Percentiles rank a stretch among this genome's conserved stretches.
phyloP scores from a whole-genome alignment of 805 yeast species.

The Ogataea ganodermae region DNA sequence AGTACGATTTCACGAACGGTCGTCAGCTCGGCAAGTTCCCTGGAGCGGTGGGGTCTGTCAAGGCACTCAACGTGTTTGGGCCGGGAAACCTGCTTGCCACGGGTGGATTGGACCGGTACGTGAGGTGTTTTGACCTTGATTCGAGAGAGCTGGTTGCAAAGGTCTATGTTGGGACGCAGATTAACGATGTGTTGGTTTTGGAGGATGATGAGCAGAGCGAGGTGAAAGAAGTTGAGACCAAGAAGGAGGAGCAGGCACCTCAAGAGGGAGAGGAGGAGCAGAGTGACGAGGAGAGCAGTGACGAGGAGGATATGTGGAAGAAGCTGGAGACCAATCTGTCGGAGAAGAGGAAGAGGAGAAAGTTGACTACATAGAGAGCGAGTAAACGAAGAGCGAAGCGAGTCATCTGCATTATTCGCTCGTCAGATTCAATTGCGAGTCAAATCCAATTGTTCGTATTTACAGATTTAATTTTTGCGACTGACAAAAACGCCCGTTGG shows the following conservation, averaged over 20 bases:
- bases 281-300: slow-evolving; percentile 32
- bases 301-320: slow-evolving; percentile 38
- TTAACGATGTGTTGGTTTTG: slow-evolving; percentile 52
- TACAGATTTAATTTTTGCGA: too few species aligned
- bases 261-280: slow-evolving; percentile 38
- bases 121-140: slow-evolving; percentile 69
- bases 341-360: slow-evolving; percentile 35
- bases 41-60: slow-evolving; percentile 77
- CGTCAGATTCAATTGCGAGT: too few species aligned
- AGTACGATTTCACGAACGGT: slow-evolving; percentile 53
- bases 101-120: slow-evolving; percentile 87
- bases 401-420: too few species aligned
- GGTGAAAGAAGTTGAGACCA: slow-evolving; percentile 22
- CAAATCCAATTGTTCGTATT: too few species aligned
- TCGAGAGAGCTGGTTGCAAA: slow-evolving; percentile 65
- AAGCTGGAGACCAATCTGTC: slow-evolving; percentile 27
- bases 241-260: slow-evolving; percentile 40
- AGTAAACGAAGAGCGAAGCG: not conserved
- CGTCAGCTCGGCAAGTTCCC: slow-evolving; percentile 67
- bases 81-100: slow-evolving; percentile 55
- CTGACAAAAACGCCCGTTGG: too few species aligned
- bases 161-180: slow-evolving; percentile 74
- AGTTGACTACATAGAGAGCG: slow-evolving; percentile 11
- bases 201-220: slow-evolving; percentile 44
- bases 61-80: slow-evolving; percentile 34